These are phyloP conservation scores for Closterium sp. DNA, from an alignment of 139 green algal genomes.

Conservation along the genomic window DNA sequence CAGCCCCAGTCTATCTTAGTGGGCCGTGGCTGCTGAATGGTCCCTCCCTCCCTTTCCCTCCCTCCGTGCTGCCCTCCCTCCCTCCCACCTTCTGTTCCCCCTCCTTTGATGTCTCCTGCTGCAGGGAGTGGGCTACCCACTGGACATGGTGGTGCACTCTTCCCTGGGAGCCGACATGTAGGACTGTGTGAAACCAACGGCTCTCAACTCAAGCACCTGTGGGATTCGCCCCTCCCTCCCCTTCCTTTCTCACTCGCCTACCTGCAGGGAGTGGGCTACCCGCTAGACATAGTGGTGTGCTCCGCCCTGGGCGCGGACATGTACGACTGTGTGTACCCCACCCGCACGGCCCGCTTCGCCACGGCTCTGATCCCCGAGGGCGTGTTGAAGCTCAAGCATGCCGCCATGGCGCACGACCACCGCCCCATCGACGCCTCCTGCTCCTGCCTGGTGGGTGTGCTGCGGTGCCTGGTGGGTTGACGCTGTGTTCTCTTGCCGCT, in stretches of 20 bases:
- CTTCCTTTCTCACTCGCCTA: too few relatives aligned
- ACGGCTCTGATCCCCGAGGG: slow-evolving; percentile 78
- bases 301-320: slow-evolving; percentile 90
- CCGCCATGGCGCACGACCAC: slow-evolving; percentile 50
- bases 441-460: slow-evolving; percentile 44
- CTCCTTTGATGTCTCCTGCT: too few relatives aligned
- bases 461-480: too few relatives aligned
- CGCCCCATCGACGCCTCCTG: slow-evolving; percentile 44
- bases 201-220: too few relatives aligned
- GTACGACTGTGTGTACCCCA: slow-evolving; percentile 95
- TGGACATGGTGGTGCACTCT: slow-evolving; percentile 91
- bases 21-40: too few relatives aligned
- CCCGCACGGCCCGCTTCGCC: slow-evolving; percentile 91
- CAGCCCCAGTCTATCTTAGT: too few relatives aligned
- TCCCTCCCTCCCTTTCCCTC: not conserved
- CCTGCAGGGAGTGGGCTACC: slow-evolving; percentile 74
- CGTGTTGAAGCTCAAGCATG: slow-evolving; percentile 68
- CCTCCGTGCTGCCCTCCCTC: not conserved
- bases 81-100: too few relatives aligned
- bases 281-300: slow-evolving; percentile 90
- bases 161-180: slow-evolving; percentile 78
- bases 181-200: too few relatives aligned
- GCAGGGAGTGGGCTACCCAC: slow-evolving; percentile 77
- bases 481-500: too few relatives aligned
- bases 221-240: too few relatives aligned